Evolutionary conservation across 1,139 yeast genomes (phyloP).

Genomic region (Yamadazyma buinensis): DNA sequence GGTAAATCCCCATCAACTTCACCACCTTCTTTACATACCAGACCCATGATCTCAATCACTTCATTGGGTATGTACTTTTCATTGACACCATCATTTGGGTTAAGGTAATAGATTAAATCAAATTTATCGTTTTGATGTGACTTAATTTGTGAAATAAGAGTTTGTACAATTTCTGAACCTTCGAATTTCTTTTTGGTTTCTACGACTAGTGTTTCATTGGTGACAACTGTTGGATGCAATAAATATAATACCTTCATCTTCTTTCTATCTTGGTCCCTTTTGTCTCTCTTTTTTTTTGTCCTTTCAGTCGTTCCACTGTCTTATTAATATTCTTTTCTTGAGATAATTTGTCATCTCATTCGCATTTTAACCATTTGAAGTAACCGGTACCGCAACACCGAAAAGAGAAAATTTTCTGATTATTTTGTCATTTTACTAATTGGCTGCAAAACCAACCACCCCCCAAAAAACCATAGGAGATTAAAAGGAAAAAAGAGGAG

Average conservation of each 20-base stretch:
- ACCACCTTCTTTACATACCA: conserved; percentile 33
- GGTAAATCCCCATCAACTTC: conserved; percentile 51
- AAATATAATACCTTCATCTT: conserved; percentile 34
- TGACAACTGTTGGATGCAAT: conserved; percentile 71
- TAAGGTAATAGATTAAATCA: conserved; percentile 51
- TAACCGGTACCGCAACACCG: too few species aligned
- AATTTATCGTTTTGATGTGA: conserved; percentile 46
- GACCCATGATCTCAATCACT: conserved; percentile 24
- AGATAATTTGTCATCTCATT: too few species aligned
- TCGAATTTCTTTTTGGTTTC: conserved; percentile 10
- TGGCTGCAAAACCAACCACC: too few species aligned
- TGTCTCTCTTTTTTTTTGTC: not conserved
- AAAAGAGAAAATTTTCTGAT: too few species aligned
- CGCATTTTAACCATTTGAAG: too few species aligned
- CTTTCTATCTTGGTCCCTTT: not conserved
- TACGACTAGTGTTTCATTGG: conserved; percentile 27
- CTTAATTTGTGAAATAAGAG: conserved; percentile 66
- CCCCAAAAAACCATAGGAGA: too few species aligned
- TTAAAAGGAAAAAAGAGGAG: too few species aligned
- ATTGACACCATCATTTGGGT: conserved; percentile 49
- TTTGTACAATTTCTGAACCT: conserved; percentile 44
- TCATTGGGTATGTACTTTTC: conserved; percentile 37
- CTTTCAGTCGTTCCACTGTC: not conserved
- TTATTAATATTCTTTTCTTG: too few species aligned
- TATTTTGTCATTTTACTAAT: too few species aligned